Evolutionary conservation across 768 basidiomycete species (phyloP), one percentile per base, ranked within the genome.

Genomic region (Sporobolomyces pararoseus): DNA sequence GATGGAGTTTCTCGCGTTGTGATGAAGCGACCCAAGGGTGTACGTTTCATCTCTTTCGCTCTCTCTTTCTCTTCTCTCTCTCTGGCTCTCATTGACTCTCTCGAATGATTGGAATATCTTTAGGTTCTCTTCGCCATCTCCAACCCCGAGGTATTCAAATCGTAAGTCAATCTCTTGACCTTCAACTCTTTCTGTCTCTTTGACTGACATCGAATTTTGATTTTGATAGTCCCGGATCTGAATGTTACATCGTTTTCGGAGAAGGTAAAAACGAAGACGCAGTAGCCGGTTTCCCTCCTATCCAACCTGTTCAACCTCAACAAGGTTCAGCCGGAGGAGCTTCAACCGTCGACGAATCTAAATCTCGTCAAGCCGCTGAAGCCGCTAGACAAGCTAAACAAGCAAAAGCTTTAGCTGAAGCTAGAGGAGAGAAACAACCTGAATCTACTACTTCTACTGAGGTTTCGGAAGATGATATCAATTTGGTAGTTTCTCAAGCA

Each of bases 231-330:
- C 87, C 89, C 50, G 93, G 91, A 82, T 92, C 91, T 79, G 96
- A 99, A 82, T 91, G 89, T 81, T 97, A 99, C 84, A 91, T 99
- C 79, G 93, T 99, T 73, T 99, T 98, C 77, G 96, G 96, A 73
- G 96, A 98, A 84, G 94, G 63, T 70, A 68, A 70, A 74, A 68
- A 66, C 16, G 75, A 76, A 64, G 66, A 74, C 52, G 37, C 59
- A 12, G 25, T 49, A 7, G 29, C 34, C n/a, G 51, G 47, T 19
- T 59, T 54, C 34, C 32, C 58, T 29, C 46, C 44, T 16, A 39
- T 54, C 44, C 51, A 69, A 50, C 47, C 50, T 21, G 50, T 42
- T 10, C 61, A 57, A 63, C 34, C 60, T 17, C 54, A 44, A 13
- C 32, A 29, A 27, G 35, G 31, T 37, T 42, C 39, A 9, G 39